Percentiles rank a stretch among this genome's conserved stretches.
Evolutionary conservation across 345 rosid genomes (phyloP).

Genomic region (Cardiospermum halicacabum): DNA sequence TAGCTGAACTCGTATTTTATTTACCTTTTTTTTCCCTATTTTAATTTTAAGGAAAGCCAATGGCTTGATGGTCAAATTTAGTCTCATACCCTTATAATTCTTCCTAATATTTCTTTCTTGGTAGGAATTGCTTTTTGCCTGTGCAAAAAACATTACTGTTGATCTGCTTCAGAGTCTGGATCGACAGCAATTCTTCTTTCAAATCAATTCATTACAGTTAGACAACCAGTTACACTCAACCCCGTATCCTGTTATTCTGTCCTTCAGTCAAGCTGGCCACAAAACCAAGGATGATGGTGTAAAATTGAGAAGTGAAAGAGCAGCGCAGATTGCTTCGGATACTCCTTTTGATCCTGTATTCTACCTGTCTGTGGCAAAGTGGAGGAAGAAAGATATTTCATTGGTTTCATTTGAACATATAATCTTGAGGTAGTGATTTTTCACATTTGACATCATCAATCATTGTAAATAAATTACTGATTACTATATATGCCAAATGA

Average conservation of each 20-base stretch:
- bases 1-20: background rate
- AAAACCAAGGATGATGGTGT: constrained; percentile 36
- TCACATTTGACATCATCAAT: constrained; percentile 8
- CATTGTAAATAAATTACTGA: constrained; percentile 5
- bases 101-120: constrained; percentile 21
- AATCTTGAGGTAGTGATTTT: constrained; percentile 53
- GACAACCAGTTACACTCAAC: constrained; percentile 74
- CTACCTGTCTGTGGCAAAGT: constrained; percentile 50
- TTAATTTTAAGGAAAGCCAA: background rate
- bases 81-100: constrained; percentile 8
- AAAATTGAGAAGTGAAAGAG: constrained; percentile 28
- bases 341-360: constrained; percentile 49
- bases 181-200: constrained; percentile 72
- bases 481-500: constrained; percentile 19
- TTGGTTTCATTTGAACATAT: constrained; percentile 78
- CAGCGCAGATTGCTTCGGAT: constrained; percentile 33
- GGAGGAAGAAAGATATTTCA: constrained; percentile 83
- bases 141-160: constrained; percentile 57
- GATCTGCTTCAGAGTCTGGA: constrained; percentile 71
- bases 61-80: background rate
- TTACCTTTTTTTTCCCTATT: background rate
- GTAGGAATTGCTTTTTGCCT: constrained; percentile 85
- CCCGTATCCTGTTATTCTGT: constrained; percentile 79
- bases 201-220: constrained; percentile 67
- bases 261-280: constrained; percentile 55